Evolutionary conservation across 2,329 filamentous ascomycete species (phyloP), one percentile per base, ranked within the genome.

Genomic region (Ustulina deusta): DNA sequence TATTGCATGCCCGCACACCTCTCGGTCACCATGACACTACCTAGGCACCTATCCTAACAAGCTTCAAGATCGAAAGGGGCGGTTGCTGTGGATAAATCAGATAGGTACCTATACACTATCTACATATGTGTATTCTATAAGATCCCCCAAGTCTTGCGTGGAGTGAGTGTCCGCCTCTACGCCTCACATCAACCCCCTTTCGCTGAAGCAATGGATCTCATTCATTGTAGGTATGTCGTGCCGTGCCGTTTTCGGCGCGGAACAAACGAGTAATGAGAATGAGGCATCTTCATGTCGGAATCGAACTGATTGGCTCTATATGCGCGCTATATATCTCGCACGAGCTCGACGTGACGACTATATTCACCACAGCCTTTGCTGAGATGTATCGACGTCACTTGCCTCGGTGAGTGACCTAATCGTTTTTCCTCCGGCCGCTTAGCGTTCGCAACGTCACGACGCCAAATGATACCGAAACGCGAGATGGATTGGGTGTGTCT

Each of bases 321-420:
- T 36, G 51, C n/a, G 29, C 15, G 29, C 29, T n/a, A 38, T 3
- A 34, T n/a, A n/a, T n/a, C n/a, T n/a, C n/a, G 32, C 29, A 46
- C 29, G 20, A 46, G 6, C 62, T 60, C 29, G 48, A 60, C 61
- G 61, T 40, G 44, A n/a, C 17, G 4, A 36, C 11, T 58, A 32
- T 32, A 51, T 42, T 7, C 42, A 25, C 22, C 32, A 49, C 34
- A 32, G 10, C 9, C 15, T 20, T 38, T 20, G 11, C 42, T 11
- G n/a, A 20, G n/a, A 34, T n/a, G 6, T 6, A 27, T 57, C 29
- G 40, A 48, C 29, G 48, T 65, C 48, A 40, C 40, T 20, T 5
- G 27, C 10, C 25, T 42, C 7, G 42, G 34, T 13, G n/a, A n/a
- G n/a, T 44, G 2, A 38, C 17, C 25, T 3, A 2, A n/a, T 5